Evolutionary conservation across 106 monocot genomes (phyloP).

Genomic region (Dendrobium officinale): DNA sequence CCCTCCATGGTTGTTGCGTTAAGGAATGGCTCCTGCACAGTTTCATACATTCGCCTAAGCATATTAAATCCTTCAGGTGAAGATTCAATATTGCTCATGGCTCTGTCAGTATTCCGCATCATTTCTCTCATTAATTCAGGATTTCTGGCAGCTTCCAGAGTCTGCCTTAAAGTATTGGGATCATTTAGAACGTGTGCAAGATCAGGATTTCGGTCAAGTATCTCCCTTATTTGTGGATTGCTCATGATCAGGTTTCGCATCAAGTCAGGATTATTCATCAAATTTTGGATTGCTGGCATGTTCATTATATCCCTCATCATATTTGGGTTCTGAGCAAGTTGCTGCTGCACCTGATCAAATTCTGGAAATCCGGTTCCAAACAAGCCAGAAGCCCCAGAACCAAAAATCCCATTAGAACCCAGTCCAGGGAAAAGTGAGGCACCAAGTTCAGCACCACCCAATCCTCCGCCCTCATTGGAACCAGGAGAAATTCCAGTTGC

Average conservation of each 20-base stretch:
- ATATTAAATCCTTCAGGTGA: constrained; percentile 98
- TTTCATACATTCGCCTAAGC: constrained; percentile 97
- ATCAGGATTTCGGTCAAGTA: constrained; percentile 92
- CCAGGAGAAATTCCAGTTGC: constrained; percentile 10
- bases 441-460: constrained; percentile 30
- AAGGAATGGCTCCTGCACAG: constrained; percentile 87
- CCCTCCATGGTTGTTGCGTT: constrained; percentile 88
- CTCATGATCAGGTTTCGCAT: constrained; percentile 85
- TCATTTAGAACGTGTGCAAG: constrained; percentile 92
- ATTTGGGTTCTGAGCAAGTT: constrained; percentile 76
- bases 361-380: constrained; percentile 65
- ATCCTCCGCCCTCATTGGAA: constrained; percentile 17
- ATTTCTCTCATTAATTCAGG: constrained; percentile 98
- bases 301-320: constrained; percentile 95
- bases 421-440: constrained; percentile 56
- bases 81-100: constrained; percentile 98
- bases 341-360: constrained; percentile 73
- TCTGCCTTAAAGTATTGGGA: constrained; percentile 75
- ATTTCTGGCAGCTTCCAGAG: constrained; percentile 88
- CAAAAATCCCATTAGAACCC: constrained; percentile 33
- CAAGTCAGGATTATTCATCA: constrained; percentile 88
- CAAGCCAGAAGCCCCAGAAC: constrained; percentile 28
- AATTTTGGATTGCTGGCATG: constrained; percentile 66
- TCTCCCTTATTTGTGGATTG: constrained; percentile 94
- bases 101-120: constrained; percentile 98